Percentiles rank a stretch among this genome's conserved stretches.
Evolutionary conservation across 352 stramenopile species (phyloP).

Genomic region (Halophytophthora batemanensis): DNA sequence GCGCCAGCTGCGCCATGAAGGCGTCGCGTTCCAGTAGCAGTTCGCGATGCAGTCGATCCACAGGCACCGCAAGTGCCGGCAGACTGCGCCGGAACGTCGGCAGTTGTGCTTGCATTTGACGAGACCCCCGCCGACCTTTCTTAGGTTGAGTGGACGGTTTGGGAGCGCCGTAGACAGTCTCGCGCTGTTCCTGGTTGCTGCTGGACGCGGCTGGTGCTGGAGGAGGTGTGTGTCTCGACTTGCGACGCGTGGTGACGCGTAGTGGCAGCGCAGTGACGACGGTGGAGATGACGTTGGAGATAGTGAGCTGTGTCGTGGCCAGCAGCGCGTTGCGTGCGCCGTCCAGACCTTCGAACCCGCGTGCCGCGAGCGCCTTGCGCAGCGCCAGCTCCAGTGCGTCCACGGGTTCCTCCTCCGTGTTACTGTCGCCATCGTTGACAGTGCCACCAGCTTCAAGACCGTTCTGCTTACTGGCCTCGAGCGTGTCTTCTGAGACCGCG

Average conservation of each 20-base stretch:
- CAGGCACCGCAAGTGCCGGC: conserved; percentile 46
- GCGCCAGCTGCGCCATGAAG: conserved; percentile 56
- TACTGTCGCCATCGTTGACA: neutral
- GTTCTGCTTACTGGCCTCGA: conserved; percentile 1
- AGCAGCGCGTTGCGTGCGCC: conserved; percentile 33
- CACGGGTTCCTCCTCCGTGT: neutral
- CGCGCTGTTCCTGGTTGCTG: conserved; percentile 31
- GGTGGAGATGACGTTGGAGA: conserved; percentile 62
- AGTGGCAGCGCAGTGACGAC: conserved; percentile 40
- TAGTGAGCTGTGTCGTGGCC: conserved; percentile 56
- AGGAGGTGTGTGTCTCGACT: conserved; percentile 7
- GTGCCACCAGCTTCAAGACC: neutral
- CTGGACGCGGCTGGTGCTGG: conserved; percentile 3
- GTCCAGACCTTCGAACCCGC: conserved; percentile 42
- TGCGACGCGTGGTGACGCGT: conserved; percentile 6
- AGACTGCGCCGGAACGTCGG: conserved; percentile 50
- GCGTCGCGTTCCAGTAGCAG: conserved; percentile 46
- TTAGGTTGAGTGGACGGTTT: conserved; percentile 22
- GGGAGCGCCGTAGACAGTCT: conserved; percentile 19
- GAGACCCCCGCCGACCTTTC: conserved; percentile 23
- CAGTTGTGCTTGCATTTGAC: conserved; percentile 41
- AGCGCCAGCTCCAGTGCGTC: conserved; percentile 33
- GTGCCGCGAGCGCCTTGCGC: conserved; percentile 19
- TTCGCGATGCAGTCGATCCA: conserved; percentile 48
- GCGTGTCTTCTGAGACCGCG: neutral